Conservation (phyloP, 2,329 filamentous ascomycete species). For the Arthrobotrys megalospora region DNA sequence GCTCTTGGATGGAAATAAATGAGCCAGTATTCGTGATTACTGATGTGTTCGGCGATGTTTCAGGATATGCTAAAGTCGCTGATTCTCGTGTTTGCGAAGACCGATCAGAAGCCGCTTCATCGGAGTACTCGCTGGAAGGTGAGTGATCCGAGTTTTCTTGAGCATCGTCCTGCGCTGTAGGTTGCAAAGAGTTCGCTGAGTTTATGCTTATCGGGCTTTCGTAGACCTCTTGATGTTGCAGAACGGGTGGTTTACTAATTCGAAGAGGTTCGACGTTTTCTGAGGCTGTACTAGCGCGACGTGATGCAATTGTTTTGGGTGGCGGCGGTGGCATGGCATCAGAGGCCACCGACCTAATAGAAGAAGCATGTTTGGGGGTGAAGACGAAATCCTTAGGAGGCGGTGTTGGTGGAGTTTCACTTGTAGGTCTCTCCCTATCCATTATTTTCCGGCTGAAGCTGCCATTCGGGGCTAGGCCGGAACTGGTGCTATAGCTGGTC, state of each 20-base stretch:
- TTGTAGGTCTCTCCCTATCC: slow-evolving; percentile 53
- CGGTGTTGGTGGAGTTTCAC: slow-evolving; percentile 54
- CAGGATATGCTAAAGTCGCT: slow-evolving; percentile 34
- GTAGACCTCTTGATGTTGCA: slow-evolving; percentile 43
- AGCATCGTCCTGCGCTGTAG: slow-evolving; percentile 37
- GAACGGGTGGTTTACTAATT: slow-evolving; percentile 44
- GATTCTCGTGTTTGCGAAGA: slow-evolving; percentile 51
- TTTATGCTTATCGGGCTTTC: slow-evolving; percentile 55
- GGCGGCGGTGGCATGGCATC: slow-evolving; percentile 56
- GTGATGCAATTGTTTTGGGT: slow-evolving; percentile 51
- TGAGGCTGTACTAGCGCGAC: slow-evolving; percentile 45
- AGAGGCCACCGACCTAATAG: slow-evolving; percentile 57
- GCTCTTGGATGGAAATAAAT: slow-evolving; percentile 67
- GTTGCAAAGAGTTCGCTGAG: slow-evolving; percentile 37
- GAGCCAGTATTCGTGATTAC: slow-evolving; percentile 62
- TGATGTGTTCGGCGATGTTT: slow-evolving; percentile 57
- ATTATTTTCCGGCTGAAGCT: slow-evolving; percentile 59
- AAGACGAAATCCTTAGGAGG: slow-evolving; percentile 58
- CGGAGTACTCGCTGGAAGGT: slow-evolving; percentile 64
- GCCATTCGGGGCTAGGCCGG: slow-evolving; percentile 52
- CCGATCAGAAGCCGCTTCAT: slow-evolving; percentile 61
- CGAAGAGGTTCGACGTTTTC: slow-evolving; percentile 57
- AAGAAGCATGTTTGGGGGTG: slow-evolving; percentile 56
- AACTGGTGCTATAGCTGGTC: slow-evolving; percentile 58
- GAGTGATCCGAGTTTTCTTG: slow-evolving; percentile 62